These are phyloP conservation scores for Bocquillonia castaneifolia DNA, from an alignment of 441 rosid genomes.

Conservation along the genomic window DNA sequence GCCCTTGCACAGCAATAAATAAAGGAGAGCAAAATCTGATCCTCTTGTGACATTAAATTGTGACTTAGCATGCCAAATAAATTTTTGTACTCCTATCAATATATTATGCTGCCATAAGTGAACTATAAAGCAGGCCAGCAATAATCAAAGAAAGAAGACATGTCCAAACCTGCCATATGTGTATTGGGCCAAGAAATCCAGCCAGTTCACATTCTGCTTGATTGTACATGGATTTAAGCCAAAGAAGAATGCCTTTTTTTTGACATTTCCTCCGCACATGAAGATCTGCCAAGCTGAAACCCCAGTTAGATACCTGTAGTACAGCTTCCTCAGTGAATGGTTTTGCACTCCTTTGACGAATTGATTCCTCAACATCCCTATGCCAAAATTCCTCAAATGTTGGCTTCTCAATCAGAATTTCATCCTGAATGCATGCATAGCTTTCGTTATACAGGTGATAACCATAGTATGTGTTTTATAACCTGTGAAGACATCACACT, in stretches of 20 bases:
- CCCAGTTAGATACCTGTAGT: slow-evolving; percentile 62
- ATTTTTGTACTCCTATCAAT: background rate
- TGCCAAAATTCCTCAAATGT: slow-evolving; percentile 60
- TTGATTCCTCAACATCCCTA: slow-evolving; percentile 67
- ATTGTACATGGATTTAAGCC: slow-evolving; percentile 43
- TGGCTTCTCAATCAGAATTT: slow-evolving; percentile 53
- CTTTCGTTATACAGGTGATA: slow-evolving; percentile 7
- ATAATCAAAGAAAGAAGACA: background rate
- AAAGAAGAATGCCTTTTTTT: slow-evolving; percentile 39
- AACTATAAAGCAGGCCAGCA: slow-evolving; percentile 2
- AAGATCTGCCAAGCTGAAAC: slow-evolving; percentile 58
- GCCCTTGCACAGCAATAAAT: background rate
- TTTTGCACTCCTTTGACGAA: slow-evolving; percentile 54
- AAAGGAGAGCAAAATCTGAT: background rate
- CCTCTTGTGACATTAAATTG: background rate
- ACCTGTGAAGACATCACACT: background rate
- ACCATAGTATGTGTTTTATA: too few species aligned
- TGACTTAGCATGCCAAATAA: background rate
- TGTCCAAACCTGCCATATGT: slow-evolving; percentile 67
- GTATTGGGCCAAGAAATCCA: slow-evolving; percentile 67
- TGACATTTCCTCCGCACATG: slow-evolving; percentile 41
- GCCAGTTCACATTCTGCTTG: slow-evolving; percentile 42
- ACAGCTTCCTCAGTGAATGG: slow-evolving; percentile 63
- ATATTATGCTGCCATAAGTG: background rate
- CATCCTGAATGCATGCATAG: slow-evolving; percentile 40